Percentiles rank a stretch among this genome's conserved stretches.
These are phyloP conservation scores for Polytrichum formosum DNA, from an alignment of 225 moss, liverwort and hornwort species.

Conservation along the genomic window DNA sequence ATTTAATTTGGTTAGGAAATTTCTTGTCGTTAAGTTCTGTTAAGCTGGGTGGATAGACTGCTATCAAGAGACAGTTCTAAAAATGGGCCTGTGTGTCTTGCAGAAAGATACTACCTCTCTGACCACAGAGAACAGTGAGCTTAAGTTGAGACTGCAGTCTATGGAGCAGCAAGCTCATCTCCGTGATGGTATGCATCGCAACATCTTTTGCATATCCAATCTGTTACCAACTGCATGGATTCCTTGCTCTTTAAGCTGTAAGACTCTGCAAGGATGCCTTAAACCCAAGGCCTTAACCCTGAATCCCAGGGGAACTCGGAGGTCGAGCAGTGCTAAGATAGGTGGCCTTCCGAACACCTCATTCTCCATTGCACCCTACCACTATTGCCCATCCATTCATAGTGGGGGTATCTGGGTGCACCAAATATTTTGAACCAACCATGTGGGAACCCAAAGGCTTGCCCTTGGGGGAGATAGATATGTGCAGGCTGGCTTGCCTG, in stretches of 20 bases:
- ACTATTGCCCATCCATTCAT: no score
- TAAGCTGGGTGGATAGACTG: not conserved
- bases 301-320: no score
- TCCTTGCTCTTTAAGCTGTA: not conserved
- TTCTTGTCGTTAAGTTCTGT: not conserved
- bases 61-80: not conserved
- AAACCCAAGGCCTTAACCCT: no score
- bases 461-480: no score
- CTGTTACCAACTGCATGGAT: not conserved
- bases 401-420: no score
- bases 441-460: no score
- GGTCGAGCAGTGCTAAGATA: no score
- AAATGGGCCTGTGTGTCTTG: conserved; percentile 9
- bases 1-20: not conserved
- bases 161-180: conserved; percentile 77
- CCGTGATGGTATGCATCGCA: conserved; percentile 58
- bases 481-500: no score
- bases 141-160: conserved; percentile 61
- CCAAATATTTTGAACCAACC: no score
- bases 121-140: conserved; percentile 68
- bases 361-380: no score
- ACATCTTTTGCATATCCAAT: conserved; percentile 4
- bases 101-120: conserved; percentile 68
- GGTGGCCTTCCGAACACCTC: no score
- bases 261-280: not conserved